Conservation (phyloP, 2,329 filamentous ascomycete species). For the Dryadomyces sulphureus region DNA sequence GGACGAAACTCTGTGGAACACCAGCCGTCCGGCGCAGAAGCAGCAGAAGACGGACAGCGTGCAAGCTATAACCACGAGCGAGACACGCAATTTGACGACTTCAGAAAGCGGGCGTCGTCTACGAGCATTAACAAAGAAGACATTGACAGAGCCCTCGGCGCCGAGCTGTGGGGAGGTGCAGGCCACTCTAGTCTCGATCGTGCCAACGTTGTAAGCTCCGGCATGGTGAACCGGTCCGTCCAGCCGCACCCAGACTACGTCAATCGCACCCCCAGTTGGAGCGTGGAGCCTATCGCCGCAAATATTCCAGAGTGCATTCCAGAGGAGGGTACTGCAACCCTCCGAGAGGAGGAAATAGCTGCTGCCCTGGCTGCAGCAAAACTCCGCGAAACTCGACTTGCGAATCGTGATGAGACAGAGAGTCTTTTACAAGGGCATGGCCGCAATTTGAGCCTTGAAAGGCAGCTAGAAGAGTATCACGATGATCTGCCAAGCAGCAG, state of each 20-base stretch:
- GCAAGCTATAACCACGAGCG: conserved; percentile 15
- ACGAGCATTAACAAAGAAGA: conserved; percentile 11
- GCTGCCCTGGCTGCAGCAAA: background rate
- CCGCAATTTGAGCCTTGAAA: background rate
- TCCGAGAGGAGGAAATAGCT: background rate
- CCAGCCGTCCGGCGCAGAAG: background rate
- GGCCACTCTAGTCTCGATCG: conserved; percentile 8
- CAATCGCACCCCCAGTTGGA: conserved; percentile 20
- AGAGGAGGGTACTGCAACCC: background rate
- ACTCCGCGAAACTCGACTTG: background rate
- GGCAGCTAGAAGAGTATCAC: background rate
- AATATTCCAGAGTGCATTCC: conserved; percentile 19
- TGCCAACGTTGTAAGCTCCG: conserved; percentile 13
- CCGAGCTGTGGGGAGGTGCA: conserved; percentile 18
- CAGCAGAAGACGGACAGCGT: conserved; percentile 1
- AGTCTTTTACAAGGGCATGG: background rate
- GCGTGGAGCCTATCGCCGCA: conserved; percentile 21
- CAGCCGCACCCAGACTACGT: conserved; percentile 9
- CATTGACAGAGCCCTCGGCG: conserved; percentile 18
- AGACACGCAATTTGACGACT: conserved; percentile 16
- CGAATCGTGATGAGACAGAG: background rate
- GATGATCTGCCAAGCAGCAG: too few relatives aligned
- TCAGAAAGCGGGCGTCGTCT: conserved; percentile 9
- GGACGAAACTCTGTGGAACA: too few relatives aligned
- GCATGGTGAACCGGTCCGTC: conserved; percentile 8